Conservation (phyloP, 2,329 filamentous ascomycete genomes). For the Pseudovirgaria hyperparasitica region DNA sequence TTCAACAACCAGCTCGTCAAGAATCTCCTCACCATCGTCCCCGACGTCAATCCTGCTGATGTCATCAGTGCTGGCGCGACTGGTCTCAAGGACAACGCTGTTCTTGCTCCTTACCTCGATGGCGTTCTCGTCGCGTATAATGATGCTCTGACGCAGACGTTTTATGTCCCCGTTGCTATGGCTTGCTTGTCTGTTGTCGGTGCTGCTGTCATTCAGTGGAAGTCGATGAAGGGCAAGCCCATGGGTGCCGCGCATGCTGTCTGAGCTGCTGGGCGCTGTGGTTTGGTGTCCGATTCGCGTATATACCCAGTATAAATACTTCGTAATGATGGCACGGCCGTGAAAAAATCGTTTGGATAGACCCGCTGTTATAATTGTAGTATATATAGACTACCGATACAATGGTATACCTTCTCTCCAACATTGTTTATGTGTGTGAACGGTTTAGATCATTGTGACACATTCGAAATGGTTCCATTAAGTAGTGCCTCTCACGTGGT, state of each 20-base stretch:
- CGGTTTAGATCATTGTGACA: too few relatives aligned
- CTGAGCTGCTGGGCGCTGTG: background rate
- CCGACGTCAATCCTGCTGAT: slow-evolving; percentile 28
- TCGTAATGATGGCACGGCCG: too few relatives aligned
- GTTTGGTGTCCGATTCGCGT: too few relatives aligned
- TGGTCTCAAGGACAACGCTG: slow-evolving; percentile 38
- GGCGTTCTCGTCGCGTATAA: slow-evolving; percentile 54
- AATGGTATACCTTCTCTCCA: too few relatives aligned
- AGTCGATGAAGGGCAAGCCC: slow-evolving; percentile 47
- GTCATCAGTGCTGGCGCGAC: slow-evolving; percentile 42
- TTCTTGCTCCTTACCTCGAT: slow-evolving; percentile 37
- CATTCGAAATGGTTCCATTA: too few relatives aligned
- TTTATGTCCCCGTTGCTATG: slow-evolving; percentile 47
- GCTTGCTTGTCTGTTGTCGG: slow-evolving; percentile 42
- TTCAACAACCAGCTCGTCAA: slow-evolving; percentile 36
- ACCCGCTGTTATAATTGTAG: too few relatives aligned
- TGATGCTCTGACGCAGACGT: slow-evolving; percentile 43
- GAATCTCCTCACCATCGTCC: slow-evolving; percentile 23
- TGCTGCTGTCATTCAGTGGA: slow-evolving; percentile 48
- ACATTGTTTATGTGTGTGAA: too few relatives aligned
- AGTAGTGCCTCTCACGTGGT: too few relatives aligned
- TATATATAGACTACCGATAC: background rate
- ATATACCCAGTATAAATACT: background rate
- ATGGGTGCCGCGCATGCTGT: slow-evolving; percentile 1
- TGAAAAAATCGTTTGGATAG: too few relatives aligned